These are phyloP conservation scores for Fusarium mangiferae DNA, from an alignment of 2,329 filamentous ascomycete genomes.

Conservation along the genomic window DNA sequence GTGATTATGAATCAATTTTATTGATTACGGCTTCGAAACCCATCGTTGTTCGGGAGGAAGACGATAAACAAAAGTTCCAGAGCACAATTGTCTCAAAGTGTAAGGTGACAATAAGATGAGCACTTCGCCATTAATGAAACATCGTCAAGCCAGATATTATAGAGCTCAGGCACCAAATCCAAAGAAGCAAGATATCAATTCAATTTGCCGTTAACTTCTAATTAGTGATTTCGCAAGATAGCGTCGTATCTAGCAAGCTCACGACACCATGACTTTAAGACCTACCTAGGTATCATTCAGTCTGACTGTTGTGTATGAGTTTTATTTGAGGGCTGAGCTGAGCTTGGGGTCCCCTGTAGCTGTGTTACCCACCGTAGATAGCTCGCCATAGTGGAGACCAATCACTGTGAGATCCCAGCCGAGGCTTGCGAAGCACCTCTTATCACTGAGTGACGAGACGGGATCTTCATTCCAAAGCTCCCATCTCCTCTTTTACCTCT, in stretches of 20 bases:
- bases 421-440: constrained; percentile 4
- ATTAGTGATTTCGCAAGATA: neutral
- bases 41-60: neutral
- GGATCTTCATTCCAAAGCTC: constrained; percentile 31
- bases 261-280: neutral
- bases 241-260: neutral
- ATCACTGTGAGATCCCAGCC: constrained; percentile 11
- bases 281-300: neutral
- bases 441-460: constrained; percentile 12
- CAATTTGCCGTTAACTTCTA: neutral
- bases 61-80: constrained; percentile 15
- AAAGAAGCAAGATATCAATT: too few species aligned
- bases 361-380: neutral
- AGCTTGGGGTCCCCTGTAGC: neutral
- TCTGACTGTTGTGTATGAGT: neutral
- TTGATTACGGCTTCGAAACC: neutral
- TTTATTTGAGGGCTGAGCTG: neutral
- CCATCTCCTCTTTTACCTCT: constrained; percentile 6
- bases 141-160: neutral
- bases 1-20: neutral
- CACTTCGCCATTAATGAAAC: neutral
- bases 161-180: neutral
- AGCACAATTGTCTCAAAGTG: neutral
- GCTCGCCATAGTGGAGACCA: constrained; percentile 27
- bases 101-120: neutral